Percentiles rank a stretch among this genome's conserved stretches.
These are phyloP conservation scores for Aspergillus unguis DNA, from an alignment of 2,329 filamentous ascomycete species.

Conservation along the genomic window DNA sequence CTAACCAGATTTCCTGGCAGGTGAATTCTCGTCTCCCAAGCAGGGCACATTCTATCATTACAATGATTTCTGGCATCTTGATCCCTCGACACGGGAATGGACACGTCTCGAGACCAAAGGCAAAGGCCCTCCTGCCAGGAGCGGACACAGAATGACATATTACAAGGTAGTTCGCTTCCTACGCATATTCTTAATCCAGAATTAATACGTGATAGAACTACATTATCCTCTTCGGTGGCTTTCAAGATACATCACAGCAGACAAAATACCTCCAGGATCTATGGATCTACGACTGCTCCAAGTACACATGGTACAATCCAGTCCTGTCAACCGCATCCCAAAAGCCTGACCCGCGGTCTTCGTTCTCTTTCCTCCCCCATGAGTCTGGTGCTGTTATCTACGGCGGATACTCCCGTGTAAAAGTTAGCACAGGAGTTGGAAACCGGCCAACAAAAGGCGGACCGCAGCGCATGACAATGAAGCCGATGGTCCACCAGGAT, in stretches of 20 bases:
- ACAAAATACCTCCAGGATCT: slow-evolving; percentile 91
- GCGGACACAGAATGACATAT: slow-evolving; percentile 92
- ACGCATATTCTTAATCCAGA: background rate
- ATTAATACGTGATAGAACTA: slow-evolving; percentile 58
- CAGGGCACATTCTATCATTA: slow-evolving; percentile 99
- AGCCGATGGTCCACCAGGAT: slow-evolving; percentile 89
- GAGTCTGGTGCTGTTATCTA: slow-evolving; percentile 86
- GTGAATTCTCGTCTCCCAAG: slow-evolving; percentile 94
- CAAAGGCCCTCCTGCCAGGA: slow-evolving; percentile 76
- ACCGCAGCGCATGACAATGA: slow-evolving; percentile 65
- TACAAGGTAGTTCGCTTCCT: slow-evolving; percentile 59
- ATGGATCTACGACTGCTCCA: slow-evolving; percentile 91
- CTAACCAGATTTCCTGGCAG: slow-evolving; percentile 23
- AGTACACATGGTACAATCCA: slow-evolving; percentile 79
- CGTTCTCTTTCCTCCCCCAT: slow-evolving; percentile 87
- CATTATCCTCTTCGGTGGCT: slow-evolving; percentile 91
- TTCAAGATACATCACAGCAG: slow-evolving; percentile 93
- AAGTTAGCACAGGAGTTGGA: slow-evolving; percentile 56
- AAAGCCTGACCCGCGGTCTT: slow-evolving; percentile 86
- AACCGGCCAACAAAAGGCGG: slow-evolving; percentile 63
- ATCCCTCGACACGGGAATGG: slow-evolving; percentile 84
- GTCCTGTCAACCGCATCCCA: slow-evolving; percentile 71
- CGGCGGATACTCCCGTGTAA: slow-evolving; percentile 90
- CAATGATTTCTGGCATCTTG: slow-evolving; percentile 95
- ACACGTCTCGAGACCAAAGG: slow-evolving; percentile 73